Evolutionary conservation across 371 early-diverging fungal species (phyloP), one percentile per base, ranked within the genome.

Genomic region (Phascolomyces articulosus): DNA sequence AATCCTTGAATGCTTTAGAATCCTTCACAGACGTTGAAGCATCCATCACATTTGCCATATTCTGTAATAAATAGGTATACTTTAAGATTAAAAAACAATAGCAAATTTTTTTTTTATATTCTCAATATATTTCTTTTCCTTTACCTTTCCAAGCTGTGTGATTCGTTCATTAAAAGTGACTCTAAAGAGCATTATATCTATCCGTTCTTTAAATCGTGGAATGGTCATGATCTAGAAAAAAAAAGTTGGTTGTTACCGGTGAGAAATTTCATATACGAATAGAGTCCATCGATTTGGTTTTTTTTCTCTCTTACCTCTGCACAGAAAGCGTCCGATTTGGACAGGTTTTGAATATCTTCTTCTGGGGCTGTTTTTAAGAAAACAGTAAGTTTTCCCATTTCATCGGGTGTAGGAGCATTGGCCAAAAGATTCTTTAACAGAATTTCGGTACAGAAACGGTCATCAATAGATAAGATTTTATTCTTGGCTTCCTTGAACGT

Each of bases 261-360:
- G n/a, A n/a, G n/a, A n/a, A n/a, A n/a, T n/a, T n/a, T n/a, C n/a
- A n/a, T n/a, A n/a, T n/a, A n/a, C n/a, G n/a, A n/a, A n/a, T n/a
- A n/a, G n/a, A n/a, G n/a, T n/a, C n/a, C n/a, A n/a, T n/a, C n/a
- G n/a, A n/a, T n/a, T n/a, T n/a, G n/a, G n/a, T n/a, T n/a, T n/a
- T n/a, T n/a, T n/a, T n/a, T n/a, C n/a, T n/a, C n/a, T 20, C 54
- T 55, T 76, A 92, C 87, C 86, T 95, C 95, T n/a, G 93, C 79
- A 72, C 94, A 87, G 75, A 97, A 97, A 28, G 85, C 84, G 38
- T 97, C 97, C 4, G 96, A 86, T 31, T 86, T 79, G 9, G 91
- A 86, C 54, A 97, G 73, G 21, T 83, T 83, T 59, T 83, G 71
- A 26, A 85, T 67, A 58, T 89, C 88, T 18, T 92, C 88, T 34